phyloP scores from a whole-genome alignment of 2,329 filamentous ascomycete genomes.

The Aspergillus sp. region DNA sequence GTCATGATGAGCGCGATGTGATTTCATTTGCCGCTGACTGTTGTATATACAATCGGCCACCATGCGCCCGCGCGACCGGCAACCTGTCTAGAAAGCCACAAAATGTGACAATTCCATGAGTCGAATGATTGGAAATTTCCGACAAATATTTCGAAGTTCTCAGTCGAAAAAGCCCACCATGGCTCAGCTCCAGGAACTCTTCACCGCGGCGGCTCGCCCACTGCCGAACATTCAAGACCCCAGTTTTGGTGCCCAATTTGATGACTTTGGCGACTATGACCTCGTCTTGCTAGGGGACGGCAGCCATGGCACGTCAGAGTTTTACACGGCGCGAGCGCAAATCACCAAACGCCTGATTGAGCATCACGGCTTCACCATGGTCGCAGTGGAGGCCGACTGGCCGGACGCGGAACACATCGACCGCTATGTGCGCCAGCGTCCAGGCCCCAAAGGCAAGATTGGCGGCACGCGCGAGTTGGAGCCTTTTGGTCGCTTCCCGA shows the following conservation, averaged over 20 bases:
- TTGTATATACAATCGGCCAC: neutral
- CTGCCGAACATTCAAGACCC: slow-evolving; percentile 35
- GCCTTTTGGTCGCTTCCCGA: slow-evolving; percentile 51
- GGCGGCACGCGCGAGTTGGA: slow-evolving; percentile 28
- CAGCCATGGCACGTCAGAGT: slow-evolving; percentile 55
- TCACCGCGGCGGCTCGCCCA: slow-evolving; percentile 34
- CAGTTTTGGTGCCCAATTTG: slow-evolving; percentile 41
- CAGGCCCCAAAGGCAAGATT: slow-evolving; percentile 33
- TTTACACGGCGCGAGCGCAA: slow-evolving; percentile 51
- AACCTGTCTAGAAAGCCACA: too few relatives aligned
- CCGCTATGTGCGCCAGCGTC: slow-evolving; percentile 48
- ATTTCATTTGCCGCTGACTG: slow-evolving; percentile 16
- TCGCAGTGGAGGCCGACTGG: slow-evolving; percentile 55
- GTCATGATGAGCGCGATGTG: slow-evolving; percentile 29
- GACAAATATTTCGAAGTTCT: too few relatives aligned
- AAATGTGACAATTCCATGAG: too few relatives aligned
- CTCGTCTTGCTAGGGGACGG: slow-evolving; percentile 47
- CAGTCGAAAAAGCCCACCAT: slow-evolving; percentile 16
- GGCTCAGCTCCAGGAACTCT: slow-evolving; percentile 29
- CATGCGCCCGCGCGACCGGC: too few relatives aligned
- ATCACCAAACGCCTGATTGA: slow-evolving; percentile 52
- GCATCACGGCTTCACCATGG: slow-evolving; percentile 50
- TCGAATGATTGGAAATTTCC: too few relatives aligned
- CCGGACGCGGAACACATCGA: slow-evolving; percentile 53
- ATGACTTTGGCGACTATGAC: slow-evolving; percentile 37